Base-by-base conservation (phyloP, 2,329 filamentous ascomycete species). In the Beauveria scarabaeidicola region DNA sequence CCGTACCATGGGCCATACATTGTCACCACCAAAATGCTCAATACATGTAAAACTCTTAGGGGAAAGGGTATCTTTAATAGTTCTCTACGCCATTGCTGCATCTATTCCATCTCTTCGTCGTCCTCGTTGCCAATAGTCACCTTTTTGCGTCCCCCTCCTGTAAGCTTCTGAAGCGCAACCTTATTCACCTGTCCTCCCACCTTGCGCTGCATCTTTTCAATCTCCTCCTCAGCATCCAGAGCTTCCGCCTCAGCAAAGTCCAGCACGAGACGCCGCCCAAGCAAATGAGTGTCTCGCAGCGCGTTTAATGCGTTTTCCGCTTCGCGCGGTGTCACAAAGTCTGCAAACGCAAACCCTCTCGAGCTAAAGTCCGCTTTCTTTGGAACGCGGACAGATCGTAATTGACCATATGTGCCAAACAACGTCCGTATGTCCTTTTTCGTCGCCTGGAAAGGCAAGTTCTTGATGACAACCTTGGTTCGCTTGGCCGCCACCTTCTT, bases 381-480 rank as follows among this genome's bases (percentile, higher is more conserved):
- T 57, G 94, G 94, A 69, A 99, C 84, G 64, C 94, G 89, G 62
- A 99, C 90, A 57, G 91, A 93, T 69, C 91, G 88, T 63, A 99
- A 84, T 72, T 96, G 88, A 50, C 94, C 95, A 74, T 97, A 97
- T 40, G 90, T 86, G 63, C 89, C 86, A 71, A 97, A 92, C 46
- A 97, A 80, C 58, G 88, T 80, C 63, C 90, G 85, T 61, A 99
- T 82, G 71, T 99, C 94, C 73, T 95, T 94, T 78, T 96, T 97
- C 58, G 86, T 88, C 52, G 90, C 88, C 77, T 97, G 91, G 77
- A 99, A 99, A 21, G 94, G 93, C 74, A 99, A 77, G 78, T 99
- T 99, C 80, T 97, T 99, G 78, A 99, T 88, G 74, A 97, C 87
- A 69, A 99, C 88, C 81, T 97, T 97, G 52, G 92, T 97, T 65